phyloP scores from a whole-genome alignment of 2,329 filamentous ascomycete species.

The Trichoderma sp. region DNA sequence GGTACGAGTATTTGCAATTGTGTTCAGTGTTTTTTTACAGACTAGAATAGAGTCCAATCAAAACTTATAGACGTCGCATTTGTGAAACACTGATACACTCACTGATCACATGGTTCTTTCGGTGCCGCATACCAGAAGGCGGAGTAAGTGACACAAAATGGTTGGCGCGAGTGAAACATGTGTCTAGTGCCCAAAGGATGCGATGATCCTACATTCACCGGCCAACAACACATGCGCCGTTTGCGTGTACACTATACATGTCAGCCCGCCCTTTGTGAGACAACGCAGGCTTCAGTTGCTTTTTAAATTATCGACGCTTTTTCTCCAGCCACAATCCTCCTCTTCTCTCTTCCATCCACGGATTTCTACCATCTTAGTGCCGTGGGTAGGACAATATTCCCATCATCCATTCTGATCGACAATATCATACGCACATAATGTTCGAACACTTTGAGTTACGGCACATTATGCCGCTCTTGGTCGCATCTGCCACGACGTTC shows the following conservation, averaged over 20 bases:
- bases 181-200: not conserved
- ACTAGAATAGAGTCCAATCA: not conserved
- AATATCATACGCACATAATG: not conserved
- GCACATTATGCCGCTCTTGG: constrained; percentile 15
- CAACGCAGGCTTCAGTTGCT: not conserved
- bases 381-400: not conserved
- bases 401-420: not conserved
- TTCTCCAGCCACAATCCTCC: not conserved
- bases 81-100: not conserved
- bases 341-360: not conserved
- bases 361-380: too few relatives aligned
- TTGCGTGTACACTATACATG: not conserved
- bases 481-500: constrained; percentile 18
- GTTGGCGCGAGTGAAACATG: not conserved
- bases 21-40: not conserved
- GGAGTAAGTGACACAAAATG: not conserved
- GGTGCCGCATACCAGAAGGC: not conserved
- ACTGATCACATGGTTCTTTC: not conserved
- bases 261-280: not conserved
- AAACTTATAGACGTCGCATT: not conserved
- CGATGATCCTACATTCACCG: not conserved
- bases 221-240: not conserved
- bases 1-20: not conserved
- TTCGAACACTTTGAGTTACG: constrained; percentile 12
- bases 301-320: not conserved